Conservation (phyloP, 257 asterid genomes). For the Sherardia arvensis region DNA sequence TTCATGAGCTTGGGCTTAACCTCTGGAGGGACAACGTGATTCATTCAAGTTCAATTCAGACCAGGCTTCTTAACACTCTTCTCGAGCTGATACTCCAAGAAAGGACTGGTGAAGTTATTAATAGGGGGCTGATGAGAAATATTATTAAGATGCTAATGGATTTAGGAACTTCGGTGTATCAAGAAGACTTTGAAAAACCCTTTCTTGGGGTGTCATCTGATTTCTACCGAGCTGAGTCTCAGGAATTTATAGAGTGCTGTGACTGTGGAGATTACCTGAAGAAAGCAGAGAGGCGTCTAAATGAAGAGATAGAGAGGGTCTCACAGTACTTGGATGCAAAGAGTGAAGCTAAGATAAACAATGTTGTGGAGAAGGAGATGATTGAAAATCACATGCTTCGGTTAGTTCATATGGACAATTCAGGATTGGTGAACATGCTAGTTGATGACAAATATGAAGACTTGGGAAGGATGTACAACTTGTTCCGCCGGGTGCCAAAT, state of each 20-base stretch:
- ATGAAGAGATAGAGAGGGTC: conserved; percentile 83
- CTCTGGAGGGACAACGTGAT: conserved; percentile 80
- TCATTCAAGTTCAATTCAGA: conserved; percentile 60
- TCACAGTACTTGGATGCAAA: conserved; percentile 68
- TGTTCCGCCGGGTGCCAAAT: conserved; percentile 56
- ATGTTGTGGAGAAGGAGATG: conserved; percentile 80
- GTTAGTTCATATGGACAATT: conserved; percentile 77
- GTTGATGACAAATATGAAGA: conserved; percentile 69
- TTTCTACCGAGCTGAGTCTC: conserved; percentile 80
- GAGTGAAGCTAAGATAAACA: conserved; percentile 66
- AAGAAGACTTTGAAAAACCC: conserved; percentile 75
- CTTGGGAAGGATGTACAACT: conserved; percentile 74
- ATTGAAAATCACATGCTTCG: conserved; percentile 81
- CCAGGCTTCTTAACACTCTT: conserved; percentile 58
- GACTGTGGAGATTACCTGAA: conserved; percentile 81
- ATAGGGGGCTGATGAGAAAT: conserved; percentile 83
- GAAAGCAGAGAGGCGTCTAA: conserved; percentile 73
- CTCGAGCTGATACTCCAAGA: conserved; percentile 62
- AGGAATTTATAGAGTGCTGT: conserved; percentile 70
- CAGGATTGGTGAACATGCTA: conserved; percentile 83
- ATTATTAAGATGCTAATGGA: conserved; percentile 76
- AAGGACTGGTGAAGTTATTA: conserved; percentile 75
- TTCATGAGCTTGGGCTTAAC: conserved; percentile 85
- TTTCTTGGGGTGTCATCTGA: conserved; percentile 82
- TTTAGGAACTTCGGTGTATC: conserved; percentile 74